Evolutionary conservation across 306 rosid genomes (phyloP).

Genomic region (Prinsepia uniflora): DNA sequence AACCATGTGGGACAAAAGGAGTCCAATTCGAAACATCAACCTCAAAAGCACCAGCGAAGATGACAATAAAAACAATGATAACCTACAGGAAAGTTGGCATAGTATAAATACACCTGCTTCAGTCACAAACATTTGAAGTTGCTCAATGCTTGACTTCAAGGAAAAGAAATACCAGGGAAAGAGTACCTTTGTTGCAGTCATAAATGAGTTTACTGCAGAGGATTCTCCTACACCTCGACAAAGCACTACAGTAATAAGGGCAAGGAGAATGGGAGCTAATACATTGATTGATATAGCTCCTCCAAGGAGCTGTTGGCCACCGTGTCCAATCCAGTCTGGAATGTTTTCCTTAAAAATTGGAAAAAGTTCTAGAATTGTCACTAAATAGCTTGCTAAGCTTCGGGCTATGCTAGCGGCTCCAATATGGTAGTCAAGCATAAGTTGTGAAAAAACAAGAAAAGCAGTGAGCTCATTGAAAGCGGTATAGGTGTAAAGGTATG

Average conservation of each 20-base stretch:
- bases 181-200: conserved; percentile 83
- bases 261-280: conserved; percentile 81
- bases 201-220: conserved; percentile 66
- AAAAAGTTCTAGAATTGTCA: conserved; percentile 67
- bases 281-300: conserved; percentile 68
- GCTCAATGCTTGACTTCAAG: conserved; percentile 13
- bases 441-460: conserved; percentile 86
- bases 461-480: conserved; percentile 94
- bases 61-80: conserved; percentile 67
- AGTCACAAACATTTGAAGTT: conserved; percentile 12
- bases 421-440: conserved; percentile 95
- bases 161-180: conserved; percentile 16
- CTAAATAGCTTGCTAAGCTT: conserved; percentile 78
- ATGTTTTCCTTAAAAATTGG: conserved; percentile 72
- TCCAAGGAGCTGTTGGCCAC: conserved; percentile 61
- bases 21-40: conserved; percentile 94
- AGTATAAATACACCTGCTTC: conserved; percentile 17
- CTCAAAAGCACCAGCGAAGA: conserved; percentile 79
- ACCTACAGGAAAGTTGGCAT: conserved; percentile 50
- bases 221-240: conserved; percentile 84
- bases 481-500: conserved; percentile 82
- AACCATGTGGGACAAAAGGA: conserved; percentile 90
- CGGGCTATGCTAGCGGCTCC: conserved; percentile 98
- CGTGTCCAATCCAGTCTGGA: conserved; percentile 90
- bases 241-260: conserved; percentile 65